Base-by-base conservation (phyloP, 169 alveolate genomes). In the Haemoproteus tartakovskyi region DNA sequence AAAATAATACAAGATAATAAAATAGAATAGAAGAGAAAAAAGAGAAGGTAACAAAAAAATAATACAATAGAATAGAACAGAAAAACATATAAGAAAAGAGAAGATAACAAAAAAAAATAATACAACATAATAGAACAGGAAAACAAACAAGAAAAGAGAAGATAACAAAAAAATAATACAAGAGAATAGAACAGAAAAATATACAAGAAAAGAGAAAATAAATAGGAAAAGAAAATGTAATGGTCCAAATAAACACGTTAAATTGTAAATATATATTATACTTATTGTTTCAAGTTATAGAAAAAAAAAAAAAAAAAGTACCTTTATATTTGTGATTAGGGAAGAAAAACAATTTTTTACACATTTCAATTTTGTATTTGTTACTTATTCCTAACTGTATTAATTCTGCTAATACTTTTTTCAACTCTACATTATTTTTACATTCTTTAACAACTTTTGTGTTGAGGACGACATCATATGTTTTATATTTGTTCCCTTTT, bases 311-410 rank as follows among this genome's bases (percentile, higher is more conserved):
- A 21, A 52, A 52, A 48, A 63, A n/a, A 5, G 38, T 45, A 57
- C 84, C 84, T 74, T 74, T 74, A 21, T 74, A 74, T 50, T 74
- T 74, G 37, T 74, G 84, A 1, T 74, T 62, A 38, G 84, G 84
- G 21, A 74, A 74, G 21, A 74, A 59, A 43, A 45, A 74, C 27
- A 74, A 57, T 26, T 56, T 74, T 18, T 74, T 26, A 36, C 78
- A 74, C n/a, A 62, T 54, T 24, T 74, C 84, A 40, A 48, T 56
- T 22, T 57, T 74, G 78, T 74, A 74, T 29, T 74, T 74, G 57
- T 74, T 74, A 56, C 57, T 54, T 21, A 74, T 45, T 38, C 78
- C 84, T 40, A 46, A 74, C 62, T 56, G 84, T 26, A 74, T 78
- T 38, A 74, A 45, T 38, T 74, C 84, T 46, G 84, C 84, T 27